These are phyloP conservation scores for Phaeosphaeriaceae sp. DNA, from an alignment of 2,329 filamentous ascomycete genomes.

Conservation along the genomic window DNA sequence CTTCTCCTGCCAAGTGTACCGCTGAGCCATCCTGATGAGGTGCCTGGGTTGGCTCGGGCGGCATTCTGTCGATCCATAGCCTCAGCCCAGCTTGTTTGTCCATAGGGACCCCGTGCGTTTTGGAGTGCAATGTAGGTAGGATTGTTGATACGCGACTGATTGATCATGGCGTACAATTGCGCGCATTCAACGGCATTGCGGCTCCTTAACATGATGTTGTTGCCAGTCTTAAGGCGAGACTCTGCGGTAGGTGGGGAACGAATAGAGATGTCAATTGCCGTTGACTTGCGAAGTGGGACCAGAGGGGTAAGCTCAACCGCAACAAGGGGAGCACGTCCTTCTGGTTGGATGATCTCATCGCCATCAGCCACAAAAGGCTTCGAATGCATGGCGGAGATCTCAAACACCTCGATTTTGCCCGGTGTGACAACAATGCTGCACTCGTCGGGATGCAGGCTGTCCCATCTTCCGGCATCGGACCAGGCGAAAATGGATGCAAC, in stretches of 20 bases:
- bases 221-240: slow-evolving; percentile 71
- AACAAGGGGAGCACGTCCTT: slow-evolving; percentile 59
- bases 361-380: slow-evolving; percentile 50
- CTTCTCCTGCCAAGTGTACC: slow-evolving; percentile 60
- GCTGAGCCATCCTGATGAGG: slow-evolving; percentile 57
- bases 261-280: slow-evolving; percentile 91
- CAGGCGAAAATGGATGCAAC: slow-evolving; percentile 69
- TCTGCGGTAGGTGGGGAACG: slow-evolving; percentile 80
- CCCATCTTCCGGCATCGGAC: slow-evolving; percentile 67
- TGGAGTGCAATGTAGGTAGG: slow-evolving; percentile 83
- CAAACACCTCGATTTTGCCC: slow-evolving; percentile 69
- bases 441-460: slow-evolving; percentile 66
- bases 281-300: slow-evolving; percentile 88
- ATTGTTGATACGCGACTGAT: slow-evolving; percentile 89
- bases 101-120: slow-evolving; percentile 70
- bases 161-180: slow-evolving; percentile 83
- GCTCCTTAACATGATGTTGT: slow-evolving; percentile 91
- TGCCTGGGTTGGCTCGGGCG: slow-evolving; percentile 44
- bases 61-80: slow-evolving; percentile 60
- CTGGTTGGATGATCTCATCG: slow-evolving; percentile 46
- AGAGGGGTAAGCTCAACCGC: slow-evolving; percentile 89
- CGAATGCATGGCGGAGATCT: slow-evolving; percentile 59
- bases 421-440: slow-evolving; percentile 69
- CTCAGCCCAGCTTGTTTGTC: slow-evolving; percentile 55
- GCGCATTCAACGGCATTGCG: slow-evolving; percentile 78